Evolutionary conservation across 306 rosid species (phyloP).

Genomic region (Oxytropis ochrocephala): DNA sequence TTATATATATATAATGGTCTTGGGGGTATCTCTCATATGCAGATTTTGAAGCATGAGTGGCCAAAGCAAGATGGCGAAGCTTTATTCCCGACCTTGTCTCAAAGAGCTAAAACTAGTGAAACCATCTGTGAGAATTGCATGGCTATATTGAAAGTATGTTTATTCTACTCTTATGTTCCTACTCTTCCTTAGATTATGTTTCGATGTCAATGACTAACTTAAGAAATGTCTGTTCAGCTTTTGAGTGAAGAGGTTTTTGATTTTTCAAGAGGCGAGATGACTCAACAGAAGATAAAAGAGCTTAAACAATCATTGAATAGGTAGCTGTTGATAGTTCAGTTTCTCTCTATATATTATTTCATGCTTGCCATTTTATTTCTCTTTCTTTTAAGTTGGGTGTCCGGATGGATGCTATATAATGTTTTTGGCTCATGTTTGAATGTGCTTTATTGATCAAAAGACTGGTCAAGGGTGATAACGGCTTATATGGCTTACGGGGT

Average conservation of each 20-base stretch:
- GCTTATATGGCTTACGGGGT: neutral
- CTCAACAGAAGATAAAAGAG: slow-evolving; percentile 48
- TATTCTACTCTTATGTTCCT: neutral
- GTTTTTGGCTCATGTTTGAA: neutral
- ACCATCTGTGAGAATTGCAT: slow-evolving; percentile 95
- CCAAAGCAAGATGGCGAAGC: slow-evolving; percentile 89
- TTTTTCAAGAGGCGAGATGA: slow-evolving; percentile 54
- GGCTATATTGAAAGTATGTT: slow-evolving; percentile 82
- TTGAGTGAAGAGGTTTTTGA: slow-evolving; percentile 54
- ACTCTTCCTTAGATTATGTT: neutral
- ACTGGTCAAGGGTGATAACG: neutral
- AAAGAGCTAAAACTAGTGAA: slow-evolving; percentile 89
- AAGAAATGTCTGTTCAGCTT: slow-evolving; percentile 26
- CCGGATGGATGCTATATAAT: neutral
- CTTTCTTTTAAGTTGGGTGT: neutral
- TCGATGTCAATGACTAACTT: slow-evolving; percentile 2
- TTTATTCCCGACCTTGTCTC: slow-evolving; percentile 93
- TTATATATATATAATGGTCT: neutral
- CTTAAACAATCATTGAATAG: slow-evolving; percentile 59
- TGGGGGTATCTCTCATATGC: slow-evolving; percentile 19
- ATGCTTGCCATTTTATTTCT: neutral
- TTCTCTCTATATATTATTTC: neutral
- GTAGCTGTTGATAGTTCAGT: slow-evolving; percentile 31
- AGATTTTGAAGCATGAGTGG: slow-evolving; percentile 99
- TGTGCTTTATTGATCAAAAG: neutral